phyloP scores from a whole-genome alignment of 2,329 filamentous ascomycete species.

The Fusarium sarcochroum region DNA sequence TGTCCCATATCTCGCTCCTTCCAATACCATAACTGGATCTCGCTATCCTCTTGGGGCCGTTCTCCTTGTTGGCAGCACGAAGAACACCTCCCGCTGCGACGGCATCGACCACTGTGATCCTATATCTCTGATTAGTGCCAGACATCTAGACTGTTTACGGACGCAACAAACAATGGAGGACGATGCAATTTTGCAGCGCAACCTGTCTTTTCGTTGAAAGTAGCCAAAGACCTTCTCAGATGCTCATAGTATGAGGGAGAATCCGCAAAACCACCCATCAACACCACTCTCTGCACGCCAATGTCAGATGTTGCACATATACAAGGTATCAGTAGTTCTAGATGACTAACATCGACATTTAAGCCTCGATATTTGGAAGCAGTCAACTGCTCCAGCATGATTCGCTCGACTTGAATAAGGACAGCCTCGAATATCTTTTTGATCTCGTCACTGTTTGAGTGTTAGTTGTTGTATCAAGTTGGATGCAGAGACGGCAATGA shows the following conservation, averaged over 20 bases:
- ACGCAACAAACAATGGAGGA: neutral
- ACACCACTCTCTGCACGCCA: neutral
- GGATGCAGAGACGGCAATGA: no score
- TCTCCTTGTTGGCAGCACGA: constrained; percentile 1
- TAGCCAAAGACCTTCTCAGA: neutral
- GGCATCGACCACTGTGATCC: neutral
- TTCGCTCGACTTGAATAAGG: neutral
- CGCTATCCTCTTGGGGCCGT: neutral
- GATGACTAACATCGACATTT: neutral
- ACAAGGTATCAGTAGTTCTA: neutral
- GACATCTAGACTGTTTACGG: no score
- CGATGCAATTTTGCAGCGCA: neutral
- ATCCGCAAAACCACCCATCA: constrained; percentile 17
- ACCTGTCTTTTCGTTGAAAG: neutral
- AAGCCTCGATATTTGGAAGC: neutral
- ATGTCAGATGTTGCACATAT: neutral
- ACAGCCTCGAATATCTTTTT: neutral
- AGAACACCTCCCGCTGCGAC: constrained; percentile 10
- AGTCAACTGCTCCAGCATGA: neutral
- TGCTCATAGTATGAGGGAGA: neutral
- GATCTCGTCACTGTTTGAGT: neutral
- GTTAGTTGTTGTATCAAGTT: neutral
- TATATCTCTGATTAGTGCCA: neutral
- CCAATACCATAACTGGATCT: neutral
- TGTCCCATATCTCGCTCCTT: neutral